Percentiles rank a stretch among this genome's conserved stretches.
Conservation (phyloP, 2,329 filamentous ascomycete species). For the Leptographium galeiforme region DNA sequence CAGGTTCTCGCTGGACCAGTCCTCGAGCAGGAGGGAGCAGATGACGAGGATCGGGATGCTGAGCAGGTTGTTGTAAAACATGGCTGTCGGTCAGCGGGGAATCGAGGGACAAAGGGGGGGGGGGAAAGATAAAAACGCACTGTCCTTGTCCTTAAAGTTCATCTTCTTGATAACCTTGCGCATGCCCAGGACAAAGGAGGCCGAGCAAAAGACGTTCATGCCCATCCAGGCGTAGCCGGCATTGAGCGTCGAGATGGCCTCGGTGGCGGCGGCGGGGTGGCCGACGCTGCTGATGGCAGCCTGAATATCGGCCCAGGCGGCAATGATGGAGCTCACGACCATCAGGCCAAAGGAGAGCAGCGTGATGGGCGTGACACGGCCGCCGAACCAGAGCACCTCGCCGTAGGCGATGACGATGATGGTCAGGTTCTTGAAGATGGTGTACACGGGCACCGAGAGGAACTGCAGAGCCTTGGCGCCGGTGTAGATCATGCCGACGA, state of each 20-base stretch:
- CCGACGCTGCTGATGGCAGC: conserved; percentile 58
- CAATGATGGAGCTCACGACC: conserved; percentile 87
- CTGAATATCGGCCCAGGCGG: conserved; percentile 94
- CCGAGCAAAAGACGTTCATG: conserved; percentile 89
- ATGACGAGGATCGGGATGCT: conserved; percentile 84
- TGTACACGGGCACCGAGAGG: conserved; percentile 95
- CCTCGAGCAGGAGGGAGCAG: conserved; percentile 70
- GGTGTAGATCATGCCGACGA: conserved; percentile 99
- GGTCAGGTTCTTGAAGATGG: conserved; percentile 99
- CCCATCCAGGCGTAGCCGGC: conserved; percentile 97
- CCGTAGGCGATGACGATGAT: conserved; percentile 98
- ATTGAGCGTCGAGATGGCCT: conserved; percentile 78
- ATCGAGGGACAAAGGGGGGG: too few species aligned
- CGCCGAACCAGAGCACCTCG: conserved; percentile 96
- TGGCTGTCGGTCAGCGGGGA: conserved; percentile 57
- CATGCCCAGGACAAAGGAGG: conserved; percentile 82
- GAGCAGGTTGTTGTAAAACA: conserved; percentile 99
- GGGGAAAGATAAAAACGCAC: too few species aligned
- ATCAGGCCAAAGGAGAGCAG: conserved; percentile 93
- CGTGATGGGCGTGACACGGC: conserved; percentile 73
- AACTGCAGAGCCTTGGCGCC: conserved; percentile 91
- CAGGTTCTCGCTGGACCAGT: conserved; percentile 83
- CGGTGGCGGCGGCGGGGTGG: conserved; percentile 46
- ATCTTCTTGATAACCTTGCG: conserved; percentile 98
- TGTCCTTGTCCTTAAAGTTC: conserved; percentile 99